phyloP scores from a whole-genome alignment of 208 protist species.

The Zelonia costaricensis region DNA sequence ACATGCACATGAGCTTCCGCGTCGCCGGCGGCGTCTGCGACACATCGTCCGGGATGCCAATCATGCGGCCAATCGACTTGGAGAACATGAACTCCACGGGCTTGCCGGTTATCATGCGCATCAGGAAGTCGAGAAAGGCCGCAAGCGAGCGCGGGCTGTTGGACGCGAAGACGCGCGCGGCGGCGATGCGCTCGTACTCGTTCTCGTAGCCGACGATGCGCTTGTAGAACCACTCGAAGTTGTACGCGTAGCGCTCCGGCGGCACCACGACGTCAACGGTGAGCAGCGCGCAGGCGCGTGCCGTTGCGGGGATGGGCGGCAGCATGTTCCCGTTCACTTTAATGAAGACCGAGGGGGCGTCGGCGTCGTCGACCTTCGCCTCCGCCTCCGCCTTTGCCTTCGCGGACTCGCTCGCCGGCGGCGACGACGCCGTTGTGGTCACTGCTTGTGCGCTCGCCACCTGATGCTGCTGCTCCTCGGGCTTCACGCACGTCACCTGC shows the following conservation, averaged over 20 bases:
- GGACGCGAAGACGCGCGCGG: conserved; percentile 63
- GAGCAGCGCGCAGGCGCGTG: conserved; percentile 56
- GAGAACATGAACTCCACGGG: conserved; percentile 63
- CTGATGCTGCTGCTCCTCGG: neutral
- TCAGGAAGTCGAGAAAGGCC: conserved; percentile 58
- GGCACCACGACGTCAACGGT: conserved; percentile 77
- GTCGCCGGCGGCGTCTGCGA: conserved; percentile 51
- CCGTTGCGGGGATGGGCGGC: conserved; percentile 48
- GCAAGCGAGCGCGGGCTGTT: conserved; percentile 45
- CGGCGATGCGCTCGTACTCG: conserved; percentile 79
- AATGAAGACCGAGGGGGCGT: conserved; percentile 15
- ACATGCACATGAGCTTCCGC: conserved; percentile 75
- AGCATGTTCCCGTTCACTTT: conserved; percentile 41
- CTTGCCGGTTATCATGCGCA: conserved; percentile 67
- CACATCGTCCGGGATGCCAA: conserved; percentile 63
- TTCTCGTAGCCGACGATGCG: conserved; percentile 62
- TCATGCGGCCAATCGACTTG: conserved; percentile 40
- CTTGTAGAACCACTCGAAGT: conserved; percentile 86
- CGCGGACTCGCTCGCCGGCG: neutral
- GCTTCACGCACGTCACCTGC: conserved; percentile 21
- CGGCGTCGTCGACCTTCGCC: conserved; percentile 3
- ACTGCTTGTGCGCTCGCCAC: neutral
- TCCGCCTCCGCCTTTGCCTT: neutral
- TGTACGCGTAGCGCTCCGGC: conserved; percentile 54
- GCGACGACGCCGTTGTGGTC: neutral